Base-by-base conservation (phyloP, 441 rosid genomes). In the Macaranga tanarius region DNA sequence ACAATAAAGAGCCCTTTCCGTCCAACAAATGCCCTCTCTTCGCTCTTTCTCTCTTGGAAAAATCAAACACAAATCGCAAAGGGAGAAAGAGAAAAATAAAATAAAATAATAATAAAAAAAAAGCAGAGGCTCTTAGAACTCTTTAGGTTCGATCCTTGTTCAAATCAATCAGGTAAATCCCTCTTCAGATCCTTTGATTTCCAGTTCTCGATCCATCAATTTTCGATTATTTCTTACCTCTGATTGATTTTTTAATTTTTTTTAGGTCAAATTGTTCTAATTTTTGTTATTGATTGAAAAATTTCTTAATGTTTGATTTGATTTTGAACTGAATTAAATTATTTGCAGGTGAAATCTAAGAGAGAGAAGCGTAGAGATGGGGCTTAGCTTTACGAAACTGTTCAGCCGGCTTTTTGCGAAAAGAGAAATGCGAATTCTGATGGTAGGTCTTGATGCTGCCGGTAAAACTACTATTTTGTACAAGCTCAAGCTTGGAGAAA, bases 371-470 rank as follows among this genome's bases (percentile, higher is more conserved):
- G 3, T 4, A 48, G n/a, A 64, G 60, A 91, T 91, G 97, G 94
- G 97, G 65, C 76, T 88, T 77, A 72, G 87, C 65, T 89, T 91
- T 73, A 85, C 90, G 0, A 91, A 91, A 85, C 90, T 91, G 17
- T 91, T 91, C 71, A 88, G 94, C 81, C 79, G 87, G 82, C 87
- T 91, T 34, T 91, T 91, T 77, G 97, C 95, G 61, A 91, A 89
- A 88, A 89, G 77, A 76, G 97, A 91, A 82, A 91, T 91, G 93
- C 55, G 97, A 59, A 91, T 91, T 85, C 85, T 91, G 82, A 91
- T 91, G 97, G 93, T 91, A 63, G 97, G 97, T 77, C 95, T 91
- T 65, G 97, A 89, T 80, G 95, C 97, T 23, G 93, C 95, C 77
- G 97, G 95, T 87, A 91, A 91, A 85, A 89, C 97, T 57, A 89